These are phyloP conservation scores for Ganoderma boninense DNA, from an alignment of 1,284 basidiomycete species.

Conservation along the genomic window DNA sequence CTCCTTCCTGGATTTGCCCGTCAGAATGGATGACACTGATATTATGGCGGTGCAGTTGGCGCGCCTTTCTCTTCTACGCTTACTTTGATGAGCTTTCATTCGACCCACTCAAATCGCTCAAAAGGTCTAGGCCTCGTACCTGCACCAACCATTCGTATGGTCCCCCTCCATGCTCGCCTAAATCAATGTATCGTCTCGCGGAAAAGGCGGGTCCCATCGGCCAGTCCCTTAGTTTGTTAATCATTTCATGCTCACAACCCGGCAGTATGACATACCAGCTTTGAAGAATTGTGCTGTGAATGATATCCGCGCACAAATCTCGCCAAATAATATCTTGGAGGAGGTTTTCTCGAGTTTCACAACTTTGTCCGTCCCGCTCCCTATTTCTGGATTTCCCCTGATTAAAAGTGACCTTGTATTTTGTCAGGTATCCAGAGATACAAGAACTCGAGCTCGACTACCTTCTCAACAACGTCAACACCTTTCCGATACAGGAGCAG, in stretches of 20 bases:
- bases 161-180: slow-evolving; percentile 27
- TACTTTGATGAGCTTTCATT: slow-evolving; percentile 31
- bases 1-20: neutral
- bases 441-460: slow-evolving; percentile 17
- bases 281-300: slow-evolving; percentile 18
- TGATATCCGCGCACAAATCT: slow-evolving; percentile 24
- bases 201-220: slow-evolving; percentile 16
- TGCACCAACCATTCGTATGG: neutral
- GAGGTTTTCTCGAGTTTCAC: slow-evolving; percentile 31
- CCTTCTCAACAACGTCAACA: slow-evolving; percentile 10
- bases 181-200: slow-evolving; percentile 33
- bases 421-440: slow-evolving; percentile 15
- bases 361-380: slow-evolving; percentile 12
- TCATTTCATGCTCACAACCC: neutral
- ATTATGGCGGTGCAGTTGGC: slow-evolving; percentile 25
- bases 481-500: neutral
- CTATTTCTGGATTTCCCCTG: neutral
- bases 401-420: neutral
- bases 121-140: neutral
- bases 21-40: neutral
- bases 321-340: slow-evolving; percentile 23
- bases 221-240: neutral
- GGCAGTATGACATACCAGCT: slow-evolving; percentile 24
- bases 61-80: slow-evolving; percentile 33
- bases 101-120: slow-evolving; percentile 30